Evolutionary conservation across 768 basidiomycete genomes (phyloP).

Genomic region (Boletus vinaceobasis): DNA sequence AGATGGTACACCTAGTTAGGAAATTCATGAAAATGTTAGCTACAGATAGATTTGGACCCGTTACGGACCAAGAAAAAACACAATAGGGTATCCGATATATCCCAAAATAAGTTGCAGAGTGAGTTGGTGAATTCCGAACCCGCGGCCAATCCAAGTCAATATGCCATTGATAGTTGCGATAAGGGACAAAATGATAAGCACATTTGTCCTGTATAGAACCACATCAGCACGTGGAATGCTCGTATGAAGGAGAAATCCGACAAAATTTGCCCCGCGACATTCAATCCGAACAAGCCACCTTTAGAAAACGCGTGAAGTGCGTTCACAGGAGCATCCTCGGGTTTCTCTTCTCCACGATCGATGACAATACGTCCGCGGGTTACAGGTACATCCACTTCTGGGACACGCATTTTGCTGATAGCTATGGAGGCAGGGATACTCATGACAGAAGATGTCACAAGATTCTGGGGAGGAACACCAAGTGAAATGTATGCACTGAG

Average conservation of each 20-base stretch:
- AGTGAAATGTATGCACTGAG: slow-evolving; percentile 77
- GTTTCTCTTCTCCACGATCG: slow-evolving; percentile 65
- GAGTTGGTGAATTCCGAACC: slow-evolving; percentile 77
- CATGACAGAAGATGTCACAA: slow-evolving; percentile 90
- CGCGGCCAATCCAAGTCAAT: slow-evolving; percentile 84
- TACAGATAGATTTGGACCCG: neutral
- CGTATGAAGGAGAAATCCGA: slow-evolving; percentile 32
- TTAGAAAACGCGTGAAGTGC: slow-evolving; percentile 85
- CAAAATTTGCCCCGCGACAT: slow-evolving; percentile 87
- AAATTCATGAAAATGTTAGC: slow-evolving; percentile 2
- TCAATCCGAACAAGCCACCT: slow-evolving; percentile 80
- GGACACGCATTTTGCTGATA: slow-evolving; percentile 83
- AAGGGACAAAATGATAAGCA: slow-evolving; percentile 80
- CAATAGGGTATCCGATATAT: slow-evolving; percentile 85
- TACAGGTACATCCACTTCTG: slow-evolving; percentile 81
- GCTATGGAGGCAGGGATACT: slow-evolving; percentile 93
- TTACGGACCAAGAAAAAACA: slow-evolving; percentile 60
- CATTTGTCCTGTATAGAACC: slow-evolving; percentile 56
- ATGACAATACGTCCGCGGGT: slow-evolving; percentile 79
- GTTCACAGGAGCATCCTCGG: slow-evolving; percentile 61
- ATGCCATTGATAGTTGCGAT: slow-evolving; percentile 80
- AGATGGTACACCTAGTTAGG: slow-evolving; percentile 60
- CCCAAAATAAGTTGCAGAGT: slow-evolving; percentile 83
- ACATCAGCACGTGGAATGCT: slow-evolving; percentile 6
- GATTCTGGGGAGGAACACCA: slow-evolving; percentile 75